Conservation (phyloP, 2,329 filamentous ascomycete species). For the Xylariaceae sp. region DNA sequence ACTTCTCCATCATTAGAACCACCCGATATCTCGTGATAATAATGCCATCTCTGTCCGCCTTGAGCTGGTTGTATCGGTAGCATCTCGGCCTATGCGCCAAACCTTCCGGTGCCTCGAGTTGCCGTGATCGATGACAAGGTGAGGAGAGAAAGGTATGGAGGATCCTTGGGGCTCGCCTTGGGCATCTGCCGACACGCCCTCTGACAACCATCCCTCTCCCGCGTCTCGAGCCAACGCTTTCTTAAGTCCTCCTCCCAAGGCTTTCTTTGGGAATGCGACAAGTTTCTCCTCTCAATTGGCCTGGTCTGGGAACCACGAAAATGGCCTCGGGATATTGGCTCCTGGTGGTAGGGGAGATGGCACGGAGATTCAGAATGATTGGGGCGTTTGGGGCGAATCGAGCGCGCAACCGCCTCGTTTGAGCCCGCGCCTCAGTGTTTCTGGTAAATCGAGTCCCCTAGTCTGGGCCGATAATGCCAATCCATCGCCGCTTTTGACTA, state of each 20-base stretch:
- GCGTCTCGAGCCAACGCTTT: constrained; percentile 32
- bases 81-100: constrained; percentile 3
- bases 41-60: constrained; percentile 6
- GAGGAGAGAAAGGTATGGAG: constrained; percentile 45
- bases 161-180: constrained; percentile 61
- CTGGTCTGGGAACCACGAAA: constrained; percentile 39
- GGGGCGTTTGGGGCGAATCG: constrained; percentile 32
- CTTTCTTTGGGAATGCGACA: constrained; percentile 36
- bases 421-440: constrained; percentile 31
- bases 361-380: constrained; percentile 24
- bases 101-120: constrained; percentile 10
- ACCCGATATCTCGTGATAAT: constrained; percentile 1
- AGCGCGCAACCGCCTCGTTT: constrained; percentile 28
- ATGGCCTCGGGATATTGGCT: constrained; percentile 38
- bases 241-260: constrained; percentile 40
- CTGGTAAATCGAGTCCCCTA: constrained; percentile 36
- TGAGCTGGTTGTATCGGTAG: constrained; percentile 2
- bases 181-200: constrained; percentile 40
- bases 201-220: constrained; percentile 30
- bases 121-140: constrained; percentile 29
- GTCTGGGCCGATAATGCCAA: constrained; percentile 38
- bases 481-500: constrained; percentile 33
- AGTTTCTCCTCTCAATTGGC: constrained; percentile 35
- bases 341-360: constrained; percentile 27
- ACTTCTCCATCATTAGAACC: background rate